phyloP scores from a whole-genome alignment of 805 yeast species.

The Wickerhamiella lipophila region DNA sequence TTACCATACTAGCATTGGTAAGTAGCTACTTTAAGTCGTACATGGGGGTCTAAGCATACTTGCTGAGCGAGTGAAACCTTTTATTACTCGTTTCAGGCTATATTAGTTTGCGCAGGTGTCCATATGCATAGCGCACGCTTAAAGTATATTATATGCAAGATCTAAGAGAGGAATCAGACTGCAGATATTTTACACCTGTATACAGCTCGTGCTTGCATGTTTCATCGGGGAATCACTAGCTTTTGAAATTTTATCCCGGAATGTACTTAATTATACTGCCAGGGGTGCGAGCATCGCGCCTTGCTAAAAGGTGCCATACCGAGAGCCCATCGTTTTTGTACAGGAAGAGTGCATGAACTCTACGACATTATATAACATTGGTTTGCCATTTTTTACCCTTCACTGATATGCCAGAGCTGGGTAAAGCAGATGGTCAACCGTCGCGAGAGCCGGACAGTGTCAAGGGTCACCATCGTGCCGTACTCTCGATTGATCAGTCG shows the following conservation, averaged over 20 bases:
- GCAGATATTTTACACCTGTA: not conserved
- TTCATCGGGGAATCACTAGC: not conserved
- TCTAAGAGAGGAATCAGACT: not conserved
- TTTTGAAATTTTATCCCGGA: not conserved
- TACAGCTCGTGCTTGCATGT: not conserved
- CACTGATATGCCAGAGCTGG: not conserved
- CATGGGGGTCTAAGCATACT: not conserved
- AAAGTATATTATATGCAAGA: constrained; percentile 3
- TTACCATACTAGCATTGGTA: not conserved
- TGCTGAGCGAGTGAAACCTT: not conserved
- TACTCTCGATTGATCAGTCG: constrained; percentile 1
- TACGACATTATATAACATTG: constrained; percentile 4
- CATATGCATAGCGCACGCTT: constrained; percentile 6
- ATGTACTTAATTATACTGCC: not conserved
- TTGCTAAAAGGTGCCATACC: not conserved
- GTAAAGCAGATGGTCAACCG: not conserved
- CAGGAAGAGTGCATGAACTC: constrained; percentile 2
- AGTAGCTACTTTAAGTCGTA: not conserved
- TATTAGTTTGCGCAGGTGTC: not conserved
- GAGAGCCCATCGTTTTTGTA: not conserved
- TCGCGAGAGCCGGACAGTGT: not conserved
- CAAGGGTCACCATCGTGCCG: constrained; percentile 1
- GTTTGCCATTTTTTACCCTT: not conserved
- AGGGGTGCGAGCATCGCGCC: too few relatives aligned
- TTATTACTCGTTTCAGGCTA: constrained; percentile 1